phyloP scores from a whole-genome alignment of 1,139 yeast species.

The Sugiyamaella pinicola region DNA sequence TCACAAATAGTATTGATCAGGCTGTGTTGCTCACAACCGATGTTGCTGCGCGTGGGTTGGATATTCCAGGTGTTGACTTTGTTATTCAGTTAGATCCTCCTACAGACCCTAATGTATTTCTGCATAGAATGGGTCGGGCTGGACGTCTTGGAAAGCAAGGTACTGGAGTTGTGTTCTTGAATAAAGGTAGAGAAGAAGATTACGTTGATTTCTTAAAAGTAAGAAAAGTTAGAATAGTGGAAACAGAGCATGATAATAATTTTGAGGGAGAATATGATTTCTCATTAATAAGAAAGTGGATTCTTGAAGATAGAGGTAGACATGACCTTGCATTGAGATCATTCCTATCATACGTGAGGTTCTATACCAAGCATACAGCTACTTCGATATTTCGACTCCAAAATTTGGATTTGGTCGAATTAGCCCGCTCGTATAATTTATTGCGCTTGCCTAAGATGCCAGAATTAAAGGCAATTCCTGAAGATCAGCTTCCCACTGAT shows the following conservation, averaged over 20 bases:
- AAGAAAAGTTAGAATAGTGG: conserved; percentile 59
- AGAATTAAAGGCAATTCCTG: conserved; percentile 61
- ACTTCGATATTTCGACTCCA: conserved; percentile 81
- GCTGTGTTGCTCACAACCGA: conserved; percentile 56
- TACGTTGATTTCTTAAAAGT: conserved; percentile 80
- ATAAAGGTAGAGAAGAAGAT: conserved; percentile 75
- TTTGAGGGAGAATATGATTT: conserved; percentile 24
- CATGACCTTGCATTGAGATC: conserved; percentile 80
- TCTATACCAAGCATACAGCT: conserved; percentile 89
- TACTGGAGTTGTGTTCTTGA: conserved; percentile 71
- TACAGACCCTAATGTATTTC: conserved; percentile 80
- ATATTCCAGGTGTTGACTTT: conserved; percentile 87
- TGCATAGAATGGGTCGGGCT: conserved; percentile 91
- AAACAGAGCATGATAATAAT: conserved; percentile 39
- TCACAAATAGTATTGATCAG: conserved; percentile 49
- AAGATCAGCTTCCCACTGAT: conserved; percentile 45
- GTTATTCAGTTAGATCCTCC: conserved; percentile 92
- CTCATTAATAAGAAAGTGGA: conserved; percentile 50
- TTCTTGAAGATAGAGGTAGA: conserved; percentile 70
- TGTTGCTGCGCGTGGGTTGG: conserved; percentile 88
- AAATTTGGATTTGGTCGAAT: conserved; percentile 67
- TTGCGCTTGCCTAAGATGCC: conserved; percentile 93
- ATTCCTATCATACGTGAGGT: conserved; percentile 80
- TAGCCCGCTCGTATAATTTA: conserved; percentile 78
- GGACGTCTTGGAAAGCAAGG: conserved; percentile 89